Percentiles rank a stretch among this genome's conserved stretches.
phyloP scores from a whole-genome alignment of 2,329 filamentous ascomycete species.

The Biscogniauxia marginata region DNA sequence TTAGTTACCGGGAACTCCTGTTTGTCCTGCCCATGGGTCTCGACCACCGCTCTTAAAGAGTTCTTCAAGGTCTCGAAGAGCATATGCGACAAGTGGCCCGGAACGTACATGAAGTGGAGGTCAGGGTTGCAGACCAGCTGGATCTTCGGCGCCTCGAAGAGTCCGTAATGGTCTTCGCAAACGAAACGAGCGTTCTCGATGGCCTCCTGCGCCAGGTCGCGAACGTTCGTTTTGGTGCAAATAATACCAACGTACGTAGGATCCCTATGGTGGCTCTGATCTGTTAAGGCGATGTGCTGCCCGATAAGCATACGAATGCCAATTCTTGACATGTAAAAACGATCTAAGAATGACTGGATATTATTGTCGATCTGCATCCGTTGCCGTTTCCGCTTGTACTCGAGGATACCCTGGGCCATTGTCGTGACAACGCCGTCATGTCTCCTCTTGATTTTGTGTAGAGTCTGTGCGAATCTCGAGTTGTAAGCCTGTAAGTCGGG shows the following conservation, averaged over 20 bases:
- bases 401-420: constrained; percentile 94
- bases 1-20: constrained; percentile 96
- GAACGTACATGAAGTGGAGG: constrained; percentile 99
- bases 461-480: constrained; percentile 79
- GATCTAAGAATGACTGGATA: constrained; percentile 95
- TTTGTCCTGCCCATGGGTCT: constrained; percentile 91
- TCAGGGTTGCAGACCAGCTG: constrained; percentile 94
- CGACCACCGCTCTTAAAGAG: constrained; percentile 92
- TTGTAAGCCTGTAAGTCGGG: constrained; percentile 95
- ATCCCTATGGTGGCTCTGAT: constrained; percentile 85
- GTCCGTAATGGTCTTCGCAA: constrained; percentile 95
- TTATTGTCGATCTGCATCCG: constrained; percentile 98
- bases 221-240: constrained; percentile 97
- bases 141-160: constrained; percentile 95
- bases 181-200: constrained; percentile 99
- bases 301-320: constrained; percentile 99
- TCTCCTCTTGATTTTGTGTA: constrained; percentile 91
- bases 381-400: constrained; percentile 95
- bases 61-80: constrained; percentile 99
- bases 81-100: constrained; percentile 98
- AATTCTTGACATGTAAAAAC: constrained; percentile 99
- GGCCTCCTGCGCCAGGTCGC: constrained; percentile 90
- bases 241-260: constrained; percentile 97
- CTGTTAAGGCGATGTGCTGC: constrained; percentile 94
- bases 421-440: constrained; percentile 98